Base-by-base conservation (phyloP, 176 grass and related monocot genomes). In the Luzula sylvatica region DNA sequence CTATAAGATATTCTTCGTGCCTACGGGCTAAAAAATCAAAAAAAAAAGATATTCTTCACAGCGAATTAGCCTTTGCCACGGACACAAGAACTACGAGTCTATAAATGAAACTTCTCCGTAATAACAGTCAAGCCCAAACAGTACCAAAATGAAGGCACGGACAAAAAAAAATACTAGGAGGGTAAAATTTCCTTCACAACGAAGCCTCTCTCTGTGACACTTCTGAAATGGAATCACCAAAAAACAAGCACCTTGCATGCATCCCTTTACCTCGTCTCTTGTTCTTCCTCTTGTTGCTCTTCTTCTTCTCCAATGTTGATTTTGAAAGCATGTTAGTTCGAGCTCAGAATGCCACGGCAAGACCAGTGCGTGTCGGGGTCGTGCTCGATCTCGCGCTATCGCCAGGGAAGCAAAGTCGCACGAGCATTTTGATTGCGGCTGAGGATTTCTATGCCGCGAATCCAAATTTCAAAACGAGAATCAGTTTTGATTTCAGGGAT, bases 401-500 rank as follows among this genome's bases (percentile, higher is more conserved):
- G 23, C 6, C 5, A 4, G 81, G 75, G 48, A 85, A 60, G 59
- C 59, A 44, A 52, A 63, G 54, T 47, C 35, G 44, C 5, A 25
- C 71, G 1, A 67, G 65, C 70, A 39, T 85, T 20, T 39, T 40
- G 22, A 78, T 85, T 65, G 81, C 81, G 2, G 5, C 75, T 39
- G 60, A 75, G 28, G 75, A 85, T 24, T 71, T 85, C 28, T 85
- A 85, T 25, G 65, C 30, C 11, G 26, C 70, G 6, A 60, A 67
- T 48, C 48, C 53, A 2, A 20, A 16, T 26, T 75, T 50, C 47
- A 14, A 4, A 32, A 73, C 74, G 0, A 62, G 74, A 38, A 42
- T 78, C 3, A 5, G 3, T 11, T 71, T 83, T 40, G 20, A 61
- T 25, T 40, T 25, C 46, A 53, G 29, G 26, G 69, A 79, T 20